Evolutionary conservation across 2,329 filamentous ascomycete genomes (phyloP).

Genomic region (Graphium sp.): DNA sequence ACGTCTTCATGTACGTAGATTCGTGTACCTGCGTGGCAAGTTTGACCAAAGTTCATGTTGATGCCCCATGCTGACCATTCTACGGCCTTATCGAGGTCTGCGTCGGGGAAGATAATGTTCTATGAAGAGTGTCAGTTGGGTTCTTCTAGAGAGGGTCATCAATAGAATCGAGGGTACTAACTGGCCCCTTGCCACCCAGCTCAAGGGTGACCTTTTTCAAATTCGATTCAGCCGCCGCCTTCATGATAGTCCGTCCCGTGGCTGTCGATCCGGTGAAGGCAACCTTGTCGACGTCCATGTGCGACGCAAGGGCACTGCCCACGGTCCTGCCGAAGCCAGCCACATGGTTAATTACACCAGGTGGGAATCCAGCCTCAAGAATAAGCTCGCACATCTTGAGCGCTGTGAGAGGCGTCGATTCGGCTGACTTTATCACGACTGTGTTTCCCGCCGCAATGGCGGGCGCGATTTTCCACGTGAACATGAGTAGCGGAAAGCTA

Average conservation of each 20-base stretch:
- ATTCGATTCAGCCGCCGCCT: constrained; percentile 25
- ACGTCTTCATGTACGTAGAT: constrained; percentile 65
- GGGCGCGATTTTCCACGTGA: neutral
- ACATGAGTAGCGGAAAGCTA: constrained; percentile 6
- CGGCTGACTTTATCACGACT: neutral
- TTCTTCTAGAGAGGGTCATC: neutral
- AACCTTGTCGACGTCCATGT: constrained; percentile 29
- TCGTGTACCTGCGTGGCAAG: constrained; percentile 79
- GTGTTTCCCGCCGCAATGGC: neutral
- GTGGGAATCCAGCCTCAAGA: constrained; percentile 5
- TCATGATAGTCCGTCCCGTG: constrained; percentile 47
- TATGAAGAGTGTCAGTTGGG: constrained; percentile 7
- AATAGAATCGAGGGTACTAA: no score
- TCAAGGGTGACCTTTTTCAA: constrained; percentile 27
- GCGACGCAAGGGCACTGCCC: constrained; percentile 3
- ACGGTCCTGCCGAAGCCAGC: constrained; percentile 2
- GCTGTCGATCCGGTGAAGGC: constrained; percentile 54
- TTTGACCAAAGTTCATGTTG: constrained; percentile 82
- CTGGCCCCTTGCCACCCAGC: constrained; percentile 26
- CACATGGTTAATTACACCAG: constrained; percentile 5
- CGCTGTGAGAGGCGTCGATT: constrained; percentile 1
- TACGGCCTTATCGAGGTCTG: constrained; percentile 74
- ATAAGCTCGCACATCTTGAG: constrained; percentile 4
- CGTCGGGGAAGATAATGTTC: constrained; percentile 82
- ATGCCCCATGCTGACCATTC: constrained; percentile 59